Evolutionary conservation across 2,329 filamentous ascomycete genomes (phyloP), one percentile per base, ranked within the genome.

Genomic region (Colletotrichum phormii): DNA sequence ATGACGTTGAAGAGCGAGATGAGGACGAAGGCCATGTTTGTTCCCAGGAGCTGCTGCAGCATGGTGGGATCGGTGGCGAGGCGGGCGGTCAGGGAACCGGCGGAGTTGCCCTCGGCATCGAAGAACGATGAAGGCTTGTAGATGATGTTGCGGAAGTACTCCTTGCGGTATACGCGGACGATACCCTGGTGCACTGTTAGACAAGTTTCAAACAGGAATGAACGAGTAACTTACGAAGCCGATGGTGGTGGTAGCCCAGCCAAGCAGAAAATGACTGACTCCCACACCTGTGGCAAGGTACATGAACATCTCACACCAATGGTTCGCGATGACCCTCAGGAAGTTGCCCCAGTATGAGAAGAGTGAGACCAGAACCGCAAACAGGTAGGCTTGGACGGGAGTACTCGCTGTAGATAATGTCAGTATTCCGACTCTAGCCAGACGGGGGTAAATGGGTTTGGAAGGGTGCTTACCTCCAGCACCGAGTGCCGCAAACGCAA

Each of bases 311-410:
- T 73, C 42, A 18, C 70, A 74, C 72, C 72, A 58, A 80, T 81
- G 74, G 89, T 90, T 53, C 88, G 78, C 1, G 86, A 72, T 69
- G 15, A 63, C 69, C 9, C 51, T 37, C 15, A 74, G 33, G 42
- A 72, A 70, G 51, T n/a, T 67, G 8, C 71, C 71, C 71, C 71
- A 73, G 13, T 71, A 71, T 0, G 71, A 73, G 57, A 73, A 73
- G 22, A 72, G 64, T 3, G 72, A 74, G 18, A 74, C 60, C 18
- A 74, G 29, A 7, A 69, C 61, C 22, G 72, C 72, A 22, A 74
- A 74, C 12, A 74, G 70, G 57, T 69, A 74, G 6, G 72, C 64
- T n/a, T 74, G 72, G 12, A 72, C 69, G 13, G 72, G 72, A 3
- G 72, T 73, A 13, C 64, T 69, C 26, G 70, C 72, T 68, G 31